Base-by-base conservation (phyloP, 1,284 basidiomycete species). In the Mycena sp. region DNA sequence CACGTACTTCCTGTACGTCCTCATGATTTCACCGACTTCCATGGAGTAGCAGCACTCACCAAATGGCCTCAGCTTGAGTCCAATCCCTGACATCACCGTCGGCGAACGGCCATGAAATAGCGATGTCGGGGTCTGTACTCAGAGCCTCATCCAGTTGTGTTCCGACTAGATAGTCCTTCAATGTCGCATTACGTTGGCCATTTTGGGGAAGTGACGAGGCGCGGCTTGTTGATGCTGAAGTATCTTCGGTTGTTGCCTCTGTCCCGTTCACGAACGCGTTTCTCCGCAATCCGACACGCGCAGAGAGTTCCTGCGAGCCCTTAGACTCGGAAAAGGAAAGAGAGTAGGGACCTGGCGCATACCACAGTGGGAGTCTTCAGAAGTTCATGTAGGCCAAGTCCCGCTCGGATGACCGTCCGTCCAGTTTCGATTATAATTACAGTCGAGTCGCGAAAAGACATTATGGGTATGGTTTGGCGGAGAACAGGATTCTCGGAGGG, bases 51-150 rank as follows among this genome's bases (percentile, higher is more conserved):
- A 35, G 44, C 7, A 79, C 89, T 68, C 73, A 96, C 96, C 96
- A 94, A 41, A 99, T 80, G 6, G 93, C 96, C 74, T 96, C 95
- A 43, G 94, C 90, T 68, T 96, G 96, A n/a, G 85, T 85, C 90
- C 93, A 98, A 74, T 98, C 93, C 41, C 79, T 80, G 48, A 96
- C 82, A 68, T 87, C 84, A 6, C 89, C 91, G 29, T 91, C 86
- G 60, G 86, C 85, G 72, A 98, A 95, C 1, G 96, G 95, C 91
- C 92, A 96, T 43, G 87, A 92, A 21, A 96, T 76, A 21, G 87
- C 80, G 21, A 96, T 76, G 49, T 92, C 88, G 59, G 92, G 89
- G 17, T 87, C 90, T 12, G 87, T 83, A 9, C 84, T 85, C 38
- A 94, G 77, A 0, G 93, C 94, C 66, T 94, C 91, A 67, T 93